Evolutionary conservation across 1,139 yeast species (phyloP), one percentile per base, ranked within the genome.

Genomic region (Suhomyces chickasaworum): DNA sequence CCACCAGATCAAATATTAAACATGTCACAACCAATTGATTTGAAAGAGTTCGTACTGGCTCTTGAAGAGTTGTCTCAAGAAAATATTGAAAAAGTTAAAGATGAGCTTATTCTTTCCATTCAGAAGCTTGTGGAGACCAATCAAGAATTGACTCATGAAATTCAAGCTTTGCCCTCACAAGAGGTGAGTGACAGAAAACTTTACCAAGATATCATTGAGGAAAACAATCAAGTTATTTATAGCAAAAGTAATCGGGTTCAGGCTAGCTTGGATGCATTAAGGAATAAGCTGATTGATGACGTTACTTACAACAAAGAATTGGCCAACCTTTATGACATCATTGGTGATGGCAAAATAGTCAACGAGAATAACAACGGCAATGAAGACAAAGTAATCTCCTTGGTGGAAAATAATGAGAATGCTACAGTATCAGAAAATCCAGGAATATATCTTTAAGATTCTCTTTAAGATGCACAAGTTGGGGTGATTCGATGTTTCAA

Each of bases 61-160:
- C 56, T 72, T 25, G 55, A 53, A 17, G 78, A 73, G 13, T 46
- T 66, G n/a, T 56, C 72, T 0, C 73, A 69, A 42, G 72, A 68
- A 18, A 61, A 66, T 7, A 37, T 71, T 17, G 36, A 43, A 7
- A 51, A 64, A 1, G 50, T 67, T n/a, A 56, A 56, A 42, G 44
- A 47, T 2, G 72, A 70, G 45, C 53, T 71, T 35, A 44, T 49
- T 6, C 57, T 50, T 25, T 67, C 75, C 0, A 43, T 71, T 20
- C 43, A 49, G 22, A 71, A 69, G 50, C 56, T 74, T 32, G 48
- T 53, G 22, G 67, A 64, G 22, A 70, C 78, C 18, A 73, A 72
- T 50, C 55, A 48, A 27, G 57, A 63, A 37, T 57, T 74, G 29
- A 37, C 50, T 10, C 44, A 50, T 10, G 78, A 71, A 47, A 64